A percentile compares a stretch with the other conserved stretches of the same genome.
Evolutionary conservation across 2,329 filamentous ascomycete species (phyloP).

Genomic region (Neofusicoccum sp.): DNA sequence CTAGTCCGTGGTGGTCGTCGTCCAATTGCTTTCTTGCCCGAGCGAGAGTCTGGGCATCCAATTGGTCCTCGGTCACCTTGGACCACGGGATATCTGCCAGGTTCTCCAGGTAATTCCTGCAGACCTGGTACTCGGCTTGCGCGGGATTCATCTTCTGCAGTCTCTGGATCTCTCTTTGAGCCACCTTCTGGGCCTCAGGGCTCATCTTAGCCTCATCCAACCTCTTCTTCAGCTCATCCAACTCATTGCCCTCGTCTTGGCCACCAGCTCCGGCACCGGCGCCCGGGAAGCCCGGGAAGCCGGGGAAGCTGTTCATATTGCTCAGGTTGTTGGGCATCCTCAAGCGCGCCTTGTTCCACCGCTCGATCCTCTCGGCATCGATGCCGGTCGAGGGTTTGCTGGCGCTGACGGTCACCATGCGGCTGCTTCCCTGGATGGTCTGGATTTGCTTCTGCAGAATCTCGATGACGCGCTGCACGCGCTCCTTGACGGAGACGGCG

Average conservation of each 20-base stretch:
- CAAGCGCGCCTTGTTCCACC: constrained; percentile 23
- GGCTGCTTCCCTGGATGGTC: constrained; percentile 81
- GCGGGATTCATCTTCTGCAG: constrained; percentile 94
- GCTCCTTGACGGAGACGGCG: constrained; percentile 73
- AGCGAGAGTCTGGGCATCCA: constrained; percentile 75
- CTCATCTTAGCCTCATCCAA: constrained; percentile 78
- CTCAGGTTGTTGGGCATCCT: constrained; percentile 19
- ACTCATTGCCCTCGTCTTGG: constrained; percentile 81
- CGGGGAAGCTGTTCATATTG: constrained; percentile 27
- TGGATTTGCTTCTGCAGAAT: constrained; percentile 79
- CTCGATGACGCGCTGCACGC: constrained; percentile 79
- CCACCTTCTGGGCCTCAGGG: constrained; percentile 84
- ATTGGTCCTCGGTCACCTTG: constrained; percentile 76
- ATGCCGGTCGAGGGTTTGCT: constrained; percentile 47
- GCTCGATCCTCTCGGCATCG: constrained; percentile 44
- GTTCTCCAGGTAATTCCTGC: constrained; percentile 89
- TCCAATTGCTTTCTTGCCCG: constrained; percentile 86
- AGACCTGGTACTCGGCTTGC: constrained; percentile 94
- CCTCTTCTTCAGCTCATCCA: constrained; percentile 88
- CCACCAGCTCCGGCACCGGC: constrained; percentile 54
- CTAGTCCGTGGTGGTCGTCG: constrained; percentile 92
- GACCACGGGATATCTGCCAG: constrained; percentile 93
- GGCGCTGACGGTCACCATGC: constrained; percentile 74
- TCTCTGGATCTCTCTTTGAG: constrained; percentile 81
- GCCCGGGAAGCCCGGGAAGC: constrained; percentile 44